Evolutionary conservation across 768 basidiomycete species (phyloP), one percentile per base, ranked within the genome.

Genomic region (Mycena rosella): DNA sequence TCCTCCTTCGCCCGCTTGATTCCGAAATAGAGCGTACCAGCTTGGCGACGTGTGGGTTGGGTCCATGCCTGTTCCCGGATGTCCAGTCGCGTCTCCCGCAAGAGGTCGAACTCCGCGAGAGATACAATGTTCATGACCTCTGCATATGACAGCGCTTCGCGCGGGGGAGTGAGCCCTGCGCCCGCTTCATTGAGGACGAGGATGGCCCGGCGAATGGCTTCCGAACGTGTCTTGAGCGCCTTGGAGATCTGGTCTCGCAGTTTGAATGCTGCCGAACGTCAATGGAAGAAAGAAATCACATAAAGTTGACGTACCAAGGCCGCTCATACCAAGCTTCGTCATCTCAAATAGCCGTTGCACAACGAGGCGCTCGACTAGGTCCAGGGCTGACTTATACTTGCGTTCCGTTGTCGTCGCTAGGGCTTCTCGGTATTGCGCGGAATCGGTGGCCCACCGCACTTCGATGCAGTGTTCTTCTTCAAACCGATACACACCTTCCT

Each of bases 51-150:
- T 1, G 59, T 27, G 2, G 74, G 72, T 9, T 75, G 32, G 1
- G 78, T 76, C 81, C 81, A 82, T 2, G 64, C 60, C 40, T 68
- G 57, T 1, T 67, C 26, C 2, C 65, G 74, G 42, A 83, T 69
- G 42, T 81, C 74, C 7, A 76, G 66, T 1, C 74, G 68, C 0
- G 78, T 73, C 22, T 77, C 74, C 2, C 75, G 73, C 5, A 83
- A 71, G 4, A 81, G 67, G 30, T 74, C 71, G 55, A 83, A 83
- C 24, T 83, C 75, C 2, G 72, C 72, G 3, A 79, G 69, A n/a
- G 71, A 71, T 5, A 32, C 58, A 38, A 64, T 74, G 10, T 75
- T 32, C 5, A 60, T 20, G 17, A 60, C 20, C 3, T 5, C n/a
- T 3, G 22, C 14, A 20, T 27, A 60, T 3, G 29, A 6, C 1